A percentile compares a stretch with the other conserved stretches of the same genome.
phyloP scores from a whole-genome alignment of 2,329 filamentous ascomycete genomes.

The Ramularia collo-cygni region DNA sequence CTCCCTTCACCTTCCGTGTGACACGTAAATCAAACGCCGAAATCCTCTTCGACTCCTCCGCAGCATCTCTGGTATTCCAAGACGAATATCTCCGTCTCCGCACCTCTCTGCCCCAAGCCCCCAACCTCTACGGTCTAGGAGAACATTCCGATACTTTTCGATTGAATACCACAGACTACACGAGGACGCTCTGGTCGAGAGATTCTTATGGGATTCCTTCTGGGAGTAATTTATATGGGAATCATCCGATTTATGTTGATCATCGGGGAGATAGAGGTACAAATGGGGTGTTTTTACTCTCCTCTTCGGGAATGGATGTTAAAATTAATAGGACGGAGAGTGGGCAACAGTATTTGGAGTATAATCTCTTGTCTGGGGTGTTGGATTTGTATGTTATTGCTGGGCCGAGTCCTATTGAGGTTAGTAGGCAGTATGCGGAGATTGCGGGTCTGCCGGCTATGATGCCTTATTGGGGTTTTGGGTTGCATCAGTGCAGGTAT shows the following conservation, averaged over 20 bases:
- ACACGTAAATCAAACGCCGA: constrained; percentile 51
- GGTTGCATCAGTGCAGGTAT: constrained; percentile 49
- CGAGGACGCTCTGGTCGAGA: constrained; percentile 62
- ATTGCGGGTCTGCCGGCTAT: constrained; percentile 43
- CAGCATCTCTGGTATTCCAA: constrained; percentile 63
- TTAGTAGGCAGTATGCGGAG: constrained; percentile 45
- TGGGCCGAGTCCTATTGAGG: constrained; percentile 42
- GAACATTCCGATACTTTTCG: constrained; percentile 61
- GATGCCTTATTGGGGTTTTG: constrained; percentile 47
- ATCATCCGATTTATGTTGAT: constrained; percentile 70
- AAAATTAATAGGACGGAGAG: constrained; percentile 59
- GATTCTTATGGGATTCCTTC: constrained; percentile 57
- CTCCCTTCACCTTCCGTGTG: constrained; percentile 64
- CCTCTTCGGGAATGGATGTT: constrained; percentile 70
- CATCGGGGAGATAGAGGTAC: constrained; percentile 51
- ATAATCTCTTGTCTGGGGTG: constrained; percentile 70
- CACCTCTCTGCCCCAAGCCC: constrained; percentile 60
- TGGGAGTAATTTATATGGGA: constrained; percentile 63
- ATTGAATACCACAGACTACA: constrained; percentile 62
- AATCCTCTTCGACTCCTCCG: constrained; percentile 63
- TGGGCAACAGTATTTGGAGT: constrained; percentile 72
- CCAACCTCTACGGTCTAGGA: constrained; percentile 71
- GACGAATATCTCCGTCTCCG: constrained; percentile 68
- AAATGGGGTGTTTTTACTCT: constrained; percentile 64
- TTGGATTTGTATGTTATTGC: constrained; percentile 56